Base-by-base conservation (phyloP, 116 monocot genomes). In the Dioscorea cayenensis region DNA sequence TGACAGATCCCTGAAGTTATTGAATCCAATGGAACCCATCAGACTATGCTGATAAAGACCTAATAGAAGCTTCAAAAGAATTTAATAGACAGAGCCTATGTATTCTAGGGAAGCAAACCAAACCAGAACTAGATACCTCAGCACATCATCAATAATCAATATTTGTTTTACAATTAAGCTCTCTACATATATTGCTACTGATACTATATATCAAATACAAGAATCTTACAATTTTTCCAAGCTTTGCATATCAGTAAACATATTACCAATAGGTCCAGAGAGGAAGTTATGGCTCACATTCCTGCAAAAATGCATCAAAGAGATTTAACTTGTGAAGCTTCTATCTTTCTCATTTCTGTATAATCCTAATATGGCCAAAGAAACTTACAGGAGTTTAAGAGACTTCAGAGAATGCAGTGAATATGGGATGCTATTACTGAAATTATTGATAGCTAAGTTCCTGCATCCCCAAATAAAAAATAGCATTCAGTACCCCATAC, bases 221-320 rank as follows among this genome's bases (percentile, higher is more conserved):
- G 51, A 36, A 66, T 20, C 79, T 74, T 78, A 91, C 87, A 91
- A 49, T 71, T 67, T 48, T 74, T 76, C 66, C 27, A 87, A 70
- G 61, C 67, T 72, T 63, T 71, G 73, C 72, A 91, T 79, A 71
- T 80, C 77, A 19, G 74, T 75, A 51, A 86, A 90, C 36, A 83
- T 72, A 84, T 86, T 75, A 17, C 79, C 84, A 58, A 90, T 76
- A 25, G 73, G 36, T 55, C 86, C 86, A 12, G 77, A 79, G 5
- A 90, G 81, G 12, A 23, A 52, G 28, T 90, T 90, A 74, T 79
- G 73, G 69, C 90, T 90, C 13, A 86, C 23, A 78, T 90, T 90
- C 77, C 90, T 90, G 52, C 65, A 69, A 8, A 38, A 11, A 72
- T 22, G 14, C 62, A 36, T 0, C 19, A 72, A 50, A 55, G 14